phyloP scores from a whole-genome alignment of 345 rosid species.

The Theobroma cacao region DNA sequence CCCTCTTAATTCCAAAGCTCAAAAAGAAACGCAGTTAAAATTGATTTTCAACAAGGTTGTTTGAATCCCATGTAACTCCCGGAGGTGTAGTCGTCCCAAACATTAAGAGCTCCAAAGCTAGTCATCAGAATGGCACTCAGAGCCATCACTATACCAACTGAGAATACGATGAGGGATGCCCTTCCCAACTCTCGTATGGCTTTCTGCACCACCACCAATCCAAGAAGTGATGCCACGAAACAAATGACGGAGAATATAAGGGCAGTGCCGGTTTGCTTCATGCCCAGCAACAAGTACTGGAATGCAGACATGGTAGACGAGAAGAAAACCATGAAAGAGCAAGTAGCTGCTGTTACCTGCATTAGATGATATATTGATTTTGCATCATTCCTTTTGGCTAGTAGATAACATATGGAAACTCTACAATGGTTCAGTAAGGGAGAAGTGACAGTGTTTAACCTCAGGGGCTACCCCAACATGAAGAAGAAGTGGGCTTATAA shows the following conservation, averaged over 20 bases:
- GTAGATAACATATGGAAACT: background rate
- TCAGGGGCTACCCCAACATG: conserved; percentile 71
- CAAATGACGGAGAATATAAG: conserved; percentile 54
- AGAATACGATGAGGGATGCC: conserved; percentile 84
- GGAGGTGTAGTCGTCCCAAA: conserved; percentile 56
- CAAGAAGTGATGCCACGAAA: conserved; percentile 63
- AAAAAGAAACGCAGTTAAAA: background rate
- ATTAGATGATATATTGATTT: background rate
- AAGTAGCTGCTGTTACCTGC: conserved; percentile 80
- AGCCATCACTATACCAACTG: conserved; percentile 75
- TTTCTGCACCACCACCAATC: conserved; percentile 63
- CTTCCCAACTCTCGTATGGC: conserved; percentile 58
- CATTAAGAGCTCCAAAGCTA: conserved; percentile 63
- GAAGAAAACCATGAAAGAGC: conserved; percentile 72
- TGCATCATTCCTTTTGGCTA: background rate
- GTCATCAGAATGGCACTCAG: conserved; percentile 71
- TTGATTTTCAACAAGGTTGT: conserved; percentile 49
- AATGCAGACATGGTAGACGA: conserved; percentile 70
- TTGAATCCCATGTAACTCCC: conserved; percentile 79
- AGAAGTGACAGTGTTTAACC: conserved; percentile 31
- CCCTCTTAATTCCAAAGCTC: background rate
- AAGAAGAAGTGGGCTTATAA: conserved; percentile 86
- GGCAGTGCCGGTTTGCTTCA: conserved; percentile 55
- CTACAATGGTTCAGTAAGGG: background rate
- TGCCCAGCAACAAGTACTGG: conserved; percentile 65